These are phyloP conservation scores for Diaporthe sp. DNA, from an alignment of 2,329 filamentous ascomycete species.

Conservation along the genomic window DNA sequence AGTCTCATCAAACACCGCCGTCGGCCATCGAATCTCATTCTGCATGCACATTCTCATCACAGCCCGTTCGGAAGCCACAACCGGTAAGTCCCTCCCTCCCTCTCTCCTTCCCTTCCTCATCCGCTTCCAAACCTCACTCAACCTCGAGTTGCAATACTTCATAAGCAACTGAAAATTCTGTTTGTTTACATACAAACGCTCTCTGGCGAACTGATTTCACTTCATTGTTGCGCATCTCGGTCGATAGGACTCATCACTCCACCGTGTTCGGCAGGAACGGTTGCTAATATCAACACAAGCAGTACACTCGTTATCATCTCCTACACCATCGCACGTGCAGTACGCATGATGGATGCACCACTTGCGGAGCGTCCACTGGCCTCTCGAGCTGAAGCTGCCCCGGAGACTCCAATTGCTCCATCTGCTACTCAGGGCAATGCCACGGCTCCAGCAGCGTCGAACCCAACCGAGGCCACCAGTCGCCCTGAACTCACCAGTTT, in stretches of 20 bases:
- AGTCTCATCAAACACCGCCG: neutral
- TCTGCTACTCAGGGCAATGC: neutral
- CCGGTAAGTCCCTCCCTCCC: conserved; percentile 10
- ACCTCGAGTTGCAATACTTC: neutral
- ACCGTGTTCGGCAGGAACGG: neutral
- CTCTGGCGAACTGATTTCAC: neutral
- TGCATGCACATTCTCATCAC: conserved; percentile 6
- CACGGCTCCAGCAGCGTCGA: neutral
- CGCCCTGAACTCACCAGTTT: conserved; percentile 15
- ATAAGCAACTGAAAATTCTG: neutral
- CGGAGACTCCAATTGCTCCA: neutral
- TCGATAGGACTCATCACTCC: neutral
- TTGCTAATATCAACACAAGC: conserved; percentile 15
- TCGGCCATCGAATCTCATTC: neutral
- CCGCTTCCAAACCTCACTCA: neutral
- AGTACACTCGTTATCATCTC: neutral
- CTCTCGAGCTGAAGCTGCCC: neutral
- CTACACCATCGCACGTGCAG: neutral
- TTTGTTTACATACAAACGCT: neutral
- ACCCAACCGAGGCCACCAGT: neutral
- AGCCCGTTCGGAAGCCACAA: neutral
- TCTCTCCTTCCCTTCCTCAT: neutral
- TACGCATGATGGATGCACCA: neutral
- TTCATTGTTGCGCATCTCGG: too few species aligned
- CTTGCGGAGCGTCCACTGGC: neutral